Evolutionary conservation across 371 early-diverging fungal species (phyloP).

Genomic region (Mortierella sp.): DNA sequence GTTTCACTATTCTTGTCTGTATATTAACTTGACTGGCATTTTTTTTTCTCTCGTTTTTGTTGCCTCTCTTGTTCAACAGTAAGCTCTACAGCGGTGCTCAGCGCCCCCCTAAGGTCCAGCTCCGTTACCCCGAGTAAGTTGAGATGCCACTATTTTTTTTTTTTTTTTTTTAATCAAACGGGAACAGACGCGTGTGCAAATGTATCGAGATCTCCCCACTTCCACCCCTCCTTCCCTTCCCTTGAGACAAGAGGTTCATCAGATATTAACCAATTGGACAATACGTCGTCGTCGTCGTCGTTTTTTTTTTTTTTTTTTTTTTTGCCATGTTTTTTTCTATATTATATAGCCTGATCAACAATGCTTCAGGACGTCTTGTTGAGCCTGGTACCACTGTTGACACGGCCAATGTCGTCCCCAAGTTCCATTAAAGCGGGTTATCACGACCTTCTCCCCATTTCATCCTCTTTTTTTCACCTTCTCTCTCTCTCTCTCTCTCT

Average conservation of each 20-base stretch:
- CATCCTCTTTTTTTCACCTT: background rate
- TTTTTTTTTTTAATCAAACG: too few relatives aligned
- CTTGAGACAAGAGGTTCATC: too few relatives aligned
- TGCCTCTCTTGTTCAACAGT: conserved; percentile 1
- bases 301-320: background rate
- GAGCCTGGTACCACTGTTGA: conserved; percentile 23
- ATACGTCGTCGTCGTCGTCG: too few relatives aligned
- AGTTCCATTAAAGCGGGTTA: conserved; percentile 26
- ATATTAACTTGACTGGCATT: background rate
- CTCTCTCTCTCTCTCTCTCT: conserved; percentile 1
- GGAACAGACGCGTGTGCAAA: too few relatives aligned
- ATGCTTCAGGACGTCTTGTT: conserved; percentile 24
- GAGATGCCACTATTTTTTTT: too few relatives aligned
- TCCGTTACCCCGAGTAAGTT: conserved; percentile 50
- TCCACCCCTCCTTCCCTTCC: too few relatives aligned
- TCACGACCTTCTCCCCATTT: background rate
- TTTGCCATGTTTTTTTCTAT: background rate
- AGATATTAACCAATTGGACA: too few relatives aligned
- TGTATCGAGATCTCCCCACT: too few relatives aligned
- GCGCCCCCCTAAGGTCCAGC: conserved; percentile 49
- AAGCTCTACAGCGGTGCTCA: conserved; percentile 13
- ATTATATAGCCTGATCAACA: conserved; percentile 26
- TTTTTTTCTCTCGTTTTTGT: background rate
- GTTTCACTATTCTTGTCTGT: too few relatives aligned
- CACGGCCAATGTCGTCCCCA: conserved; percentile 16